phyloP scores from a whole-genome alignment of 495 filamentous ascomycete species.

The Lepraria neglecta region DNA sequence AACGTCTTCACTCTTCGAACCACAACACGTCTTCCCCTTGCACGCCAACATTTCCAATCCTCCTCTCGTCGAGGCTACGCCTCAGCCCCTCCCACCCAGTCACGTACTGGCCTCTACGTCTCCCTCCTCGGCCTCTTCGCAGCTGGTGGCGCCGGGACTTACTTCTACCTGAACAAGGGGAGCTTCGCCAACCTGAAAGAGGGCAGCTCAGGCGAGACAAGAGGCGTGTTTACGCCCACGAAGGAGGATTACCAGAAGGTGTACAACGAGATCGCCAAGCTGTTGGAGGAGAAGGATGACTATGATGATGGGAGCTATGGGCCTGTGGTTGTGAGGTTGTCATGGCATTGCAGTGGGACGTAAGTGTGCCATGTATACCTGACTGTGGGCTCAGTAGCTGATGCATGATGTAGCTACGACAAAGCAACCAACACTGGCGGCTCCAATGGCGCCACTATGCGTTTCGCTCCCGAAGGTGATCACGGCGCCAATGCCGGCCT shows the following conservation, averaged over 20 bases:
- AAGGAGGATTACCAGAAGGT: slow-evolving; percentile 92
- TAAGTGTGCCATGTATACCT: slow-evolving; percentile 14
- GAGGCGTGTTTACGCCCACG: slow-evolving; percentile 62
- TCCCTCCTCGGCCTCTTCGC: slow-evolving; percentile 52
- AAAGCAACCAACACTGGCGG: slow-evolving; percentile 84
- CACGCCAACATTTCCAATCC: slow-evolving; percentile 57
- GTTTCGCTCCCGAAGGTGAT: slow-evolving; percentile 83
- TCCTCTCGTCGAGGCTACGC: slow-evolving; percentile 69
- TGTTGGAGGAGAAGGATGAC: slow-evolving; percentile 80
- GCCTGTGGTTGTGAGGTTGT: slow-evolving; percentile 77
- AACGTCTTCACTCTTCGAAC: slow-evolving; percentile 42
- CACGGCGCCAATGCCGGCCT: slow-evolving; percentile 95
- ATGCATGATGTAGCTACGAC: slow-evolving; percentile 51
- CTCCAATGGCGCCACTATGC: slow-evolving; percentile 96
- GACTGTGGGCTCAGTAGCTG: too few species aligned
- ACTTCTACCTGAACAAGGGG: slow-evolving; percentile 57
- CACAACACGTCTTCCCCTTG: slow-evolving; percentile 41
- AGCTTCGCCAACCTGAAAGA: slow-evolving; percentile 30
- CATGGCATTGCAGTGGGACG: slow-evolving; percentile 83
- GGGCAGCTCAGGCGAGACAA: slow-evolving; percentile 35
- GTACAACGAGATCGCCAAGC: slow-evolving; percentile 77
- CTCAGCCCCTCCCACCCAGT: slow-evolving; percentile 53
- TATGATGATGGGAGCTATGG: slow-evolving; percentile 97
- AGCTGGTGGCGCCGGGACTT: slow-evolving; percentile 62
- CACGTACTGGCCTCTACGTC: slow-evolving; percentile 44